Percentiles rank a stretch among this genome's conserved stretches.
phyloP scores from a whole-genome alignment of 345 rosid genomes.

The Pelargonium nanum region DNA sequence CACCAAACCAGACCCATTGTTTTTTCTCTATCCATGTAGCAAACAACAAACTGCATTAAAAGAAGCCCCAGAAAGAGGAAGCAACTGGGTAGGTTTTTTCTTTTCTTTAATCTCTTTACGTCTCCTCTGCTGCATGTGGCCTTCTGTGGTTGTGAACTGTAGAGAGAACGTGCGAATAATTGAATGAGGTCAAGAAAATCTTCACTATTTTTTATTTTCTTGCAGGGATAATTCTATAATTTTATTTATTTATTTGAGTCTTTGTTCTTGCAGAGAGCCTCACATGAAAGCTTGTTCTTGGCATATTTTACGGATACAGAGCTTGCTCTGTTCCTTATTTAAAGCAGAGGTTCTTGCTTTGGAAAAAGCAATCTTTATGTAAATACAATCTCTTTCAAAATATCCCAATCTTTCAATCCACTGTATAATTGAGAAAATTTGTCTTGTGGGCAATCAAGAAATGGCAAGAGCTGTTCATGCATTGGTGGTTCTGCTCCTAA shows the following conservation, averaged over 20 bases:
- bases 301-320: not conserved
- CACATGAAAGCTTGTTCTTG: slow-evolving; percentile 28
- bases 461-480: slow-evolving; percentile 26
- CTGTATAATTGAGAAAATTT: no score
- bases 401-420: not conserved
- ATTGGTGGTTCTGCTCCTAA: slow-evolving; percentile 24
- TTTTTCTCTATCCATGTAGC: no score
- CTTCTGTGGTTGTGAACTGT: not conserved
- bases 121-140: slow-evolving; percentile 38
- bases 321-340: slow-evolving; percentile 12
- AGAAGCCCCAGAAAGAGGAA: not conserved
- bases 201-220: no score
- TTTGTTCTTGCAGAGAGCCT: slow-evolving; percentile 13
- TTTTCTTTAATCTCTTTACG: slow-evolving; percentile 26
- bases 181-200: slow-evolving; percentile 26
- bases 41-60: not conserved
- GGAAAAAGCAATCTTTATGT: not conserved
- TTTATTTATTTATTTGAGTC: not conserved
- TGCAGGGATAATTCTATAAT: slow-evolving; percentile 17
- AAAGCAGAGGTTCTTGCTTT: not conserved
- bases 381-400: not conserved
- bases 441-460: not conserved
- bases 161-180: slow-evolving; percentile 52
- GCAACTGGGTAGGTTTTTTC: slow-evolving; percentile 8
- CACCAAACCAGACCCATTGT: no score